A percentile compares a stretch with the other conserved stretches of the same genome.
Evolutionary conservation across 208 protist genomes (phyloP).

Genomic region (Leishmania turanica): DNA sequence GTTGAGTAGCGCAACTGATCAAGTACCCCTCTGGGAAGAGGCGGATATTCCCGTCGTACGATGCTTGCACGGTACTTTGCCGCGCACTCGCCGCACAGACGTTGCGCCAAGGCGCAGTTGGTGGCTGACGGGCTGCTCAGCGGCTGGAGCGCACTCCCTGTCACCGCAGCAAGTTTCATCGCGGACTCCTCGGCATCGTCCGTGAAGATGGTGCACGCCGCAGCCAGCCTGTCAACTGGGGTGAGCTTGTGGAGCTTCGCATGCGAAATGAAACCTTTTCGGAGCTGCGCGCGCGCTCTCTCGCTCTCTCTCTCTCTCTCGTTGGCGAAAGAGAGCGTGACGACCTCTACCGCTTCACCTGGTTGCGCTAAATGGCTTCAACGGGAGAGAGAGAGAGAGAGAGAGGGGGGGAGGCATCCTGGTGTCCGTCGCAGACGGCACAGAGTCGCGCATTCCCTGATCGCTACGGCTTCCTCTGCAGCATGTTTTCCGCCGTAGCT

Average conservation of each 20-base stretch:
- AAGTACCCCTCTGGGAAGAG: neutral
- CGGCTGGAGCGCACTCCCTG: neutral
- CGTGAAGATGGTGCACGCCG: neutral
- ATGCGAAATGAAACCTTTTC: neutral
- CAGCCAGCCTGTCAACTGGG: neutral
- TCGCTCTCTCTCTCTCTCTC: too few species aligned
- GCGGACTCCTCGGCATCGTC: neutral
- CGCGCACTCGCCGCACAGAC: neutral
- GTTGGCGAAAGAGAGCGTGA: neutral
- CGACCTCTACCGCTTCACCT: neutral
- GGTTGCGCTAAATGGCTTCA: too few species aligned
- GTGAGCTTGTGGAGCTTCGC: neutral
- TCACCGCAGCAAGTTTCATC: neutral
- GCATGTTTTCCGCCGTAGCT: neutral
- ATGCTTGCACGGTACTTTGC: neutral
- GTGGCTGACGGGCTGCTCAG: neutral
- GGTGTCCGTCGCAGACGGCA: neutral
- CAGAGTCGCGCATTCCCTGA: neutral
- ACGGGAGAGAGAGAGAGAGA: neutral
- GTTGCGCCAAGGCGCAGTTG: neutral
- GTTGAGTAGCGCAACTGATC: neutral
- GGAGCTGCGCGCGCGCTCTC: too few species aligned
- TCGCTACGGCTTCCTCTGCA: neutral
- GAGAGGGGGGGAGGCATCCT: too few species aligned
- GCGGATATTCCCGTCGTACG: neutral